Evolutionary conservation across 1,139 yeast genomes (phyloP).

Genomic region (Meyerozyma athensensis): DNA sequence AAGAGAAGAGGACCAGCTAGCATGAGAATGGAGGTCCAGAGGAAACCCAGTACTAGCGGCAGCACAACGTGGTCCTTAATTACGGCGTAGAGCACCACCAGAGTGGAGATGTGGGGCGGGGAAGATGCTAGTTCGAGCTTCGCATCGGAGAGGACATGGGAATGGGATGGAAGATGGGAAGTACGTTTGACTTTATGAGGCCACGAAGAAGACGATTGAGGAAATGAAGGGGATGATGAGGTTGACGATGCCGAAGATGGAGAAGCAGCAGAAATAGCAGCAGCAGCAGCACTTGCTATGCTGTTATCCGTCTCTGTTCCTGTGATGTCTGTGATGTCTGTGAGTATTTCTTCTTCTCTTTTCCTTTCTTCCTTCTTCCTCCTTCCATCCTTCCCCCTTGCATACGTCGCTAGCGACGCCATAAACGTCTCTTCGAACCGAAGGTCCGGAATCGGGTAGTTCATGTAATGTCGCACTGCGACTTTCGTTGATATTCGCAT

Average conservation of each 20-base stretch:
- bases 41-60: slow-evolving; percentile 53
- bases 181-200: too few species aligned
- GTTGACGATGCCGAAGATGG: too few species aligned
- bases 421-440: slow-evolving; percentile 61
- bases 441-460: slow-evolving; percentile 49
- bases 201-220: not conserved
- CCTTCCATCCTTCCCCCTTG: too few species aligned
- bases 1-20: slow-evolving; percentile 27
- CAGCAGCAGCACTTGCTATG: too few species aligned
- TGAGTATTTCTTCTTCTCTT: too few species aligned
- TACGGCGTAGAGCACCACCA: slow-evolving; percentile 49
- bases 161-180: slow-evolving; percentile 5
- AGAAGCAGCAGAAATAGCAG: too few species aligned
- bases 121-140: slow-evolving; percentile 23
- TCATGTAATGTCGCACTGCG: not conserved
- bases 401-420: slow-evolving; percentile 39
- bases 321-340: too few species aligned
- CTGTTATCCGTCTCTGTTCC: too few species aligned
- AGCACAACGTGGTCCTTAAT: slow-evolving; percentile 61
- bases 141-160: slow-evolving; percentile 17
- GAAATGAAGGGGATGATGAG: too few species aligned
- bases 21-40: slow-evolving; percentile 35
- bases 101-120: slow-evolving; percentile 38
- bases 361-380: too few species aligned
- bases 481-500: not conserved